Evolutionary conservation across 768 basidiomycete species (phyloP).

Genomic region (Agrocybe pediades): DNA sequence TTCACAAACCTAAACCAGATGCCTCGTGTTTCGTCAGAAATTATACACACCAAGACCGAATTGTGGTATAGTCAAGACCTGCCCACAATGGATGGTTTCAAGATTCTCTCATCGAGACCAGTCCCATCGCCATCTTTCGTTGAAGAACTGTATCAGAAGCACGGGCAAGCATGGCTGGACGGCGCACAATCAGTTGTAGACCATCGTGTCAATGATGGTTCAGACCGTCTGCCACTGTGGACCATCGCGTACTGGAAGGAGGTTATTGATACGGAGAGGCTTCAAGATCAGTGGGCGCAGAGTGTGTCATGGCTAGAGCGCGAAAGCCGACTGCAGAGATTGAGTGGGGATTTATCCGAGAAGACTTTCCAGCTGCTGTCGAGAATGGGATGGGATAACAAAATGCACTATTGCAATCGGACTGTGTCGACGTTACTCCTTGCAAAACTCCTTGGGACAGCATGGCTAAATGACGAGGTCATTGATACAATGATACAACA

Average conservation of each 20-base stretch:
- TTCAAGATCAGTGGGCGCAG: neutral
- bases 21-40: neutral
- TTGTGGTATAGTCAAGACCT: conserved; percentile 1
- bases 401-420: neutral
- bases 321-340: neutral
- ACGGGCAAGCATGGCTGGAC: conserved; percentile 9
- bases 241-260: conserved; percentile 1
- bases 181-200: conserved; percentile 8
- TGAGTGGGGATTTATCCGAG: neutral
- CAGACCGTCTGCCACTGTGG: conserved; percentile 11
- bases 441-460: neutral
- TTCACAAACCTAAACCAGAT: no score
- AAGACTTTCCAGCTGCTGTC: neutral
- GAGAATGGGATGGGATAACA: neutral
- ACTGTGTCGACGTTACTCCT: neutral
- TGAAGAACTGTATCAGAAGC: neutral
- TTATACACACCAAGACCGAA: conserved; percentile 1
- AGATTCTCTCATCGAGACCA: neutral
- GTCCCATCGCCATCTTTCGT: neutral
- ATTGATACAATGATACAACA: conserved; percentile 9
- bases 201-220: conserved; percentile 3
- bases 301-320: neutral
- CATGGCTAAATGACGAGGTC: conserved; percentile 3
- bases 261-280: neutral
- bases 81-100: neutral